Percentiles rank a stretch among this genome's conserved stretches.
phyloP scores from a whole-genome alignment of 2,329 filamentous ascomycete genomes.

The Geosmithia morbida region DNA sequence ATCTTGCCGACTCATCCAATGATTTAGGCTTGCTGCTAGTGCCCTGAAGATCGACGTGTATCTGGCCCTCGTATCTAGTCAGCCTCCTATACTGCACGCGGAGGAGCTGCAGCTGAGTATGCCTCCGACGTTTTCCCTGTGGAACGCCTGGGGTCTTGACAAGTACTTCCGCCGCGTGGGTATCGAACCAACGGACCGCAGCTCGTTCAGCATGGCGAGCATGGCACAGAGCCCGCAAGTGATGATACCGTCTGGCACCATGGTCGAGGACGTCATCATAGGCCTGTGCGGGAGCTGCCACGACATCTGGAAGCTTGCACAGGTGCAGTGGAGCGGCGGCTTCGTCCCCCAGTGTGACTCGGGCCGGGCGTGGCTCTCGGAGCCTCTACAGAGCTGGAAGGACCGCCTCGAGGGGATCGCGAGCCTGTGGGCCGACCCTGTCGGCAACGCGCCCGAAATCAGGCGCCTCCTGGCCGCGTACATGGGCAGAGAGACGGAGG shows the following conservation, averaged over 20 bases:
- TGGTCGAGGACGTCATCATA: slow-evolving; percentile 19
- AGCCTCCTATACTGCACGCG: slow-evolving; percentile 15
- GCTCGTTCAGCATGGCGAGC: slow-evolving; percentile 13
- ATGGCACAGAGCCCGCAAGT: slow-evolving; percentile 12
- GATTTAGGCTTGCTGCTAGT: not conserved
- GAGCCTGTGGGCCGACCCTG: slow-evolving; percentile 4
- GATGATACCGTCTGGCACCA: slow-evolving; percentile 9
- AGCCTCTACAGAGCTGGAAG: slow-evolving; percentile 13
- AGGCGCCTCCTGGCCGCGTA: slow-evolving; percentile 12
- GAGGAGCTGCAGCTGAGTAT: slow-evolving; percentile 22
- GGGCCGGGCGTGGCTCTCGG: slow-evolving; percentile 4
- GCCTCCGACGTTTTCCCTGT: slow-evolving; percentile 17
- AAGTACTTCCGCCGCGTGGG: slow-evolving; percentile 18
- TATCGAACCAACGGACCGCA: slow-evolving; percentile 16
- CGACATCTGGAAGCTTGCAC: slow-evolving; percentile 15
- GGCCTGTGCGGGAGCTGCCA: slow-evolving; percentile 14
- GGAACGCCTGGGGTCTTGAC: slow-evolving; percentile 21
- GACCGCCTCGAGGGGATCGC: slow-evolving; percentile 9
- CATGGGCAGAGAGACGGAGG: slow-evolving; percentile 11
- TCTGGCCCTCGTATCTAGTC: slow-evolving; percentile 15
- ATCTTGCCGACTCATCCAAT: not conserved
- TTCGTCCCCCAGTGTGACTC: slow-evolving; percentile 3
- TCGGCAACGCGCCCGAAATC: slow-evolving; percentile 1
- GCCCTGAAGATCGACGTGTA: slow-evolving; percentile 24
- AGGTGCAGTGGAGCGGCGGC: slow-evolving; percentile 9